A percentile compares a stretch with the other conserved stretches of the same genome.
Conservation (phyloP, 2,329 filamentous ascomycete genomes). For the Tolypocladium guangdongense region DNA sequence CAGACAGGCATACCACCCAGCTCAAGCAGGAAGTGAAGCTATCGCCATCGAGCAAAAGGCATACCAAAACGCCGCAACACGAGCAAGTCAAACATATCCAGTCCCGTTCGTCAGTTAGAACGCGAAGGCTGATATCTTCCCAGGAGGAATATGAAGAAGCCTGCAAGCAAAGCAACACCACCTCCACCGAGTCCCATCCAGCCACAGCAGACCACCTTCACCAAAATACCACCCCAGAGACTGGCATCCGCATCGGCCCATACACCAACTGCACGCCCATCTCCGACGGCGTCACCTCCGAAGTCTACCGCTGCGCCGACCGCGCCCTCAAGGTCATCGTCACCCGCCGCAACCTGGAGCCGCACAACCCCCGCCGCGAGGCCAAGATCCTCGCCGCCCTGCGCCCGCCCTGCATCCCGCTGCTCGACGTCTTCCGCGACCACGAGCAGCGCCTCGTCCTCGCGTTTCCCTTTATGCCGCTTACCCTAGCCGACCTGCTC, state of each 20-base stretch:
- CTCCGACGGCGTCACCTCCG: slow-evolving; percentile 66
- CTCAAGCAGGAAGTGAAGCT: slow-evolving; percentile 32
- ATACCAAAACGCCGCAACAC: slow-evolving; percentile 44
- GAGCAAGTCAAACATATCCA: slow-evolving; percentile 32
- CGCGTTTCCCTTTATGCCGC: slow-evolving; percentile 73
- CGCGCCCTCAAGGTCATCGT: slow-evolving; percentile 78
- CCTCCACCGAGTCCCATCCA: not conserved
- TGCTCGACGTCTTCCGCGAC: slow-evolving; percentile 66
- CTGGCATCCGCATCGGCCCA: slow-evolving; percentile 38
- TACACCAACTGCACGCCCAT: slow-evolving; percentile 44
- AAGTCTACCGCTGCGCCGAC: slow-evolving; percentile 59
- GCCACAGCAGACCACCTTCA: slow-evolving; percentile 1
- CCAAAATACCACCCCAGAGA: not conserved
- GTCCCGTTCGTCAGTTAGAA: not conserved
- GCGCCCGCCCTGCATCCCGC: slow-evolving; percentile 46
- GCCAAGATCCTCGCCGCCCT: slow-evolving; percentile 58
- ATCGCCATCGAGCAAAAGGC: slow-evolving; percentile 56
- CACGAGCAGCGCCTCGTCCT: slow-evolving; percentile 63
- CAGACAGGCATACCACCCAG: slow-evolving; percentile 19
- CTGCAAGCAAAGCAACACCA: slow-evolving; percentile 16
- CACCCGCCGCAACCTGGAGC: slow-evolving; percentile 59
- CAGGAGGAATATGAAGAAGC: slow-evolving; percentile 49
- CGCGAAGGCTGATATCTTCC: not conserved
- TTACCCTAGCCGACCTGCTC: slow-evolving; percentile 61
- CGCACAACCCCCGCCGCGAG: slow-evolving; percentile 76